Evolutionary conservation across 345 rosid genomes (phyloP), one percentile per base, ranked within the genome.

Genomic region (Citrus hindsii): DNA sequence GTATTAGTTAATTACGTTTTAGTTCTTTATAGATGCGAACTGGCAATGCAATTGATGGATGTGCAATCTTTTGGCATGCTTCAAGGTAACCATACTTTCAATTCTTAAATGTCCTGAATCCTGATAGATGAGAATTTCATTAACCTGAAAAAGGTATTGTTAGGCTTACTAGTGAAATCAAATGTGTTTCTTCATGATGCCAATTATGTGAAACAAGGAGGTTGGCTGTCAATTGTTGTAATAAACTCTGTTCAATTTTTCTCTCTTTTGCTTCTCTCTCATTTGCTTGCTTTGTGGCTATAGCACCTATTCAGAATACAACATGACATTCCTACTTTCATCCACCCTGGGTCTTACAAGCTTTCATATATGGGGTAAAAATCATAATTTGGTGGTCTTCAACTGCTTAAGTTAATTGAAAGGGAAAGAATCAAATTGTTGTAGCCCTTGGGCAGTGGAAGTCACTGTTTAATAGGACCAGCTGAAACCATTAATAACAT

Each of bases 31-130:
- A 96, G 99, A 94, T 96, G 99, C 91, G 99, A 77, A 96, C 98
- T 51, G 98, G 98, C 73, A 86, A 81, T 69, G 94, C 99, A 30
- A 76, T 94, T 84, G 99, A 96, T 82, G 99, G 99, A 35, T 96
- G 99, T 90, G 98, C 99, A 75, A 82, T 94, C 67, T 96, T 96
- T 88, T 96, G 99, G 99, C 92, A 88, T 83, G 80, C 89, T 25
- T 91, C 94, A 65, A 92, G 94, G 99, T 92, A 73, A 62, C 55
- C 18, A 74, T 48, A 73, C 9, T 71, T 77, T 24, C 40, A 35
- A 76, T 67, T 56, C 81, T 80, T 73, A 69, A 37, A 9, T 19
- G 27, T 35, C 24, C 71, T 79, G 59, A 76, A 24, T 35, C 24
- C 71, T 76, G 63, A 76, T 63, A 24, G 48, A 32, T 33, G 58